Conservation (phyloP, 495 filamentous ascomycete species). For the Penicillium mononematosum region DNA sequence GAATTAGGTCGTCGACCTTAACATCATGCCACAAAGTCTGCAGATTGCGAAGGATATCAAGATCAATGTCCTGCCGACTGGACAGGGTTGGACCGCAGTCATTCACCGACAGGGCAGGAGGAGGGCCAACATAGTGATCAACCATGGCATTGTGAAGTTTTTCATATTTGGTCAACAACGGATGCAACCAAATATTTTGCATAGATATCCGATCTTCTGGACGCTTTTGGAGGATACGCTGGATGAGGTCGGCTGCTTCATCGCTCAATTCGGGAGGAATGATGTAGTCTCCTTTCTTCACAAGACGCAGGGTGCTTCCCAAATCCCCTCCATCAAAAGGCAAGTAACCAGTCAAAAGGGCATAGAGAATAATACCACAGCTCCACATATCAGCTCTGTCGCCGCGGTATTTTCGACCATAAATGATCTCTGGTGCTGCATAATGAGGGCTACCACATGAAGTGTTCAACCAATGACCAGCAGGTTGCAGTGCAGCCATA, state of each 20-base stretch:
- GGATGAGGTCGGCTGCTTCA: constrained; percentile 78
- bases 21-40: constrained; percentile 85
- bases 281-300: constrained; percentile 66
- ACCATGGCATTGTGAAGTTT: constrained; percentile 53
- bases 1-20: constrained; percentile 65
- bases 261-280: constrained; percentile 65
- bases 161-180: constrained; percentile 78
- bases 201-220: constrained; percentile 76
- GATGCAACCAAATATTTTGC: constrained; percentile 77
- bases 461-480: constrained; percentile 70
- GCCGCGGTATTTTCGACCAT: constrained; percentile 70
- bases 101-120: constrained; percentile 48
- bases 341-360: constrained; percentile 71
- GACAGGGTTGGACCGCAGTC: constrained; percentile 55
- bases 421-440: constrained; percentile 86
- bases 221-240: constrained; percentile 67
- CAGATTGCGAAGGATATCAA: constrained; percentile 77
- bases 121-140: constrained; percentile 52
- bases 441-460: constrained; percentile 97
- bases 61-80: constrained; percentile 63
- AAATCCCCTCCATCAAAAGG: constrained; percentile 76
- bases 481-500: constrained; percentile 91
- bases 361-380: constrained; percentile 86
- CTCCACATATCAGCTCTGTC: constrained; percentile 91
- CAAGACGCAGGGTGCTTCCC: constrained; percentile 58